Evolutionary conservation across 2,329 filamentous ascomycete species (phyloP).

Genomic region (Trichoderma sp.): DNA sequence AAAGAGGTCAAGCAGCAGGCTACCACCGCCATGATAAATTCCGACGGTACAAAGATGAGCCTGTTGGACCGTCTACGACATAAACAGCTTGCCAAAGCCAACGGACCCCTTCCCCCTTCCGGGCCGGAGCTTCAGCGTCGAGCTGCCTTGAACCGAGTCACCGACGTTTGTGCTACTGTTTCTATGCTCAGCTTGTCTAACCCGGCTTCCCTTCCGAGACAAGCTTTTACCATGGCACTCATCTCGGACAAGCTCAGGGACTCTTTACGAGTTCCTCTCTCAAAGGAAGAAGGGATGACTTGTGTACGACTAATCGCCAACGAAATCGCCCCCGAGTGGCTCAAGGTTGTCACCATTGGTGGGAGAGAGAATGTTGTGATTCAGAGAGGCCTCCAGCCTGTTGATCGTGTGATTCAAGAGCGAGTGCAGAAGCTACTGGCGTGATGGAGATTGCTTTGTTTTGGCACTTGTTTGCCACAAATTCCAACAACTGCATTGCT

Average conservation of each 20-base stretch:
- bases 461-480: not conserved
- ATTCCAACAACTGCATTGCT: not conserved
- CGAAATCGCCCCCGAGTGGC: constrained; percentile 62
- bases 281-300: constrained; percentile 54
- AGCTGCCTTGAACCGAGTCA: constrained; percentile 67
- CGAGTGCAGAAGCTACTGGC: constrained; percentile 42
- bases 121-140: constrained; percentile 61
- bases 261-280: constrained; percentile 62
- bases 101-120: constrained; percentile 61
- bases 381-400: constrained; percentile 49
- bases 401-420: constrained; percentile 44
- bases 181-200: constrained; percentile 65
- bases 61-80: constrained; percentile 76
- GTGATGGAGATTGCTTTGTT: not conserved
- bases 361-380: constrained; percentile 62
- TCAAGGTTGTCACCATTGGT: constrained; percentile 55
- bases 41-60: constrained; percentile 60
- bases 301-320: constrained; percentile 57
- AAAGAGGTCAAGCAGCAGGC: constrained; percentile 45
- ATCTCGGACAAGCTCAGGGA: constrained; percentile 69
- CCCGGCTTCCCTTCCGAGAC: constrained; percentile 53
- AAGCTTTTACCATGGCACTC: constrained; percentile 67
- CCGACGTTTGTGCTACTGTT: constrained; percentile 70
- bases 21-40: constrained; percentile 43
- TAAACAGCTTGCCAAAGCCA: constrained; percentile 65